phyloP scores from a whole-genome alignment of 148 eudicot genomes.

The Drosera capensis region DNA sequence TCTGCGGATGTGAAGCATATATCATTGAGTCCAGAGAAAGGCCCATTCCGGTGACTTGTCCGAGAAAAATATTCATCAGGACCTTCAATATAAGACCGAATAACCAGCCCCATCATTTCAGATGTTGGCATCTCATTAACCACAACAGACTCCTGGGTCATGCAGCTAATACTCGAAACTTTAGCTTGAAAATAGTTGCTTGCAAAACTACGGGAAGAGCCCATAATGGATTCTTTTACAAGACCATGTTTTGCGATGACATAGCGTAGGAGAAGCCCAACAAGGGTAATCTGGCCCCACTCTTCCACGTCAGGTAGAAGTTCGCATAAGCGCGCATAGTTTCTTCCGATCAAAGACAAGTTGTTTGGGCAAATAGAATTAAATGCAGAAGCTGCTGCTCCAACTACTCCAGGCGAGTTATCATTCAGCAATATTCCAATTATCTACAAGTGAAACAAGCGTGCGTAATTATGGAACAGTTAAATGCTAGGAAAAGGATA shows the following conservation, averaged over 20 bases:
- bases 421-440: slow-evolving; percentile 76
- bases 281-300: slow-evolving; percentile 90
- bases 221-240: slow-evolving; percentile 71
- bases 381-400: slow-evolving; percentile 95
- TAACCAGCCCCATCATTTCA: slow-evolving; percentile 38
- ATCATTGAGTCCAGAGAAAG: slow-evolving; percentile 20
- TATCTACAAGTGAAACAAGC: slow-evolving; percentile 43
- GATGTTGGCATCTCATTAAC: slow-evolving; percentile 16
- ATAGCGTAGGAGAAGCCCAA: slow-evolving; percentile 76
- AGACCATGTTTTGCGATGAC: slow-evolving; percentile 90
- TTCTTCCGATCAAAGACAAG: slow-evolving; percentile 61
- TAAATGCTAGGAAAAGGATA: too few species aligned
- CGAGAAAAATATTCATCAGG: slow-evolving; percentile 82
- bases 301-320: slow-evolving; percentile 91
- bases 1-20: slow-evolving; percentile 46
- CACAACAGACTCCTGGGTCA: slow-evolving; percentile 16
- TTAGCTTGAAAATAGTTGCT: slow-evolving; percentile 16
- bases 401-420: slow-evolving; percentile 86
- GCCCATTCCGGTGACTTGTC: slow-evolving; percentile 17
- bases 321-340: slow-evolving; percentile 59
- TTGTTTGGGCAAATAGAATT: slow-evolving; percentile 82
- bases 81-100: slow-evolving; percentile 82
- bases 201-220: slow-evolving; percentile 22
- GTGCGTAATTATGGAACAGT: too few species aligned
- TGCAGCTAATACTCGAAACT: slow-evolving; percentile 17